Evolutionary conservation across 139 green algal species (phyloP).

Genomic region (Coelastrella sp.): DNA sequence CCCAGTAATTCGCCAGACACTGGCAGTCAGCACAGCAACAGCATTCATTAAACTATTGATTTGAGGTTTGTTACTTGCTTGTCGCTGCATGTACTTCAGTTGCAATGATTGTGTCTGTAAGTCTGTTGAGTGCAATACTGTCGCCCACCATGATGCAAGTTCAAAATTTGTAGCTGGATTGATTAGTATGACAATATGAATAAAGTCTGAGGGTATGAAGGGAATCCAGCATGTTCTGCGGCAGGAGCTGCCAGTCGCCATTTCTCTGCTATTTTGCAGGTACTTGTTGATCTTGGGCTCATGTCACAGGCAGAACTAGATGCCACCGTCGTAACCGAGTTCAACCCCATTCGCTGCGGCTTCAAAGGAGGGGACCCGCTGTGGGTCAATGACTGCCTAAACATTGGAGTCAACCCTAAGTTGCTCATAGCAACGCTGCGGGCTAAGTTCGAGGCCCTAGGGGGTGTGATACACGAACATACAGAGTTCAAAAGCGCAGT

Average conservation of each 20-base stretch:
- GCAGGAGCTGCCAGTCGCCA: background rate
- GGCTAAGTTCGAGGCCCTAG: slow-evolving; percentile 63
- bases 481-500: slow-evolving; percentile 64
- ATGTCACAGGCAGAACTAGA: slow-evolving; percentile 77
- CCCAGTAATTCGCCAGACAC: no score
- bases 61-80: no score
- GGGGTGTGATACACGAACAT: slow-evolving; percentile 71
- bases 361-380: slow-evolving; percentile 66
- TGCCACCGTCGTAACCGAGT: slow-evolving; percentile 72
- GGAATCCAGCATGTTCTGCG: background rate
- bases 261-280: slow-evolving; percentile 16
- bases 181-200: no score
- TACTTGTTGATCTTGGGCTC: slow-evolving; percentile 74
- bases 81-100: no score
- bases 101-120: no score
- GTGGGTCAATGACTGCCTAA: slow-evolving; percentile 77
- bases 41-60: no score
- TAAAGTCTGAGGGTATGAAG: no score
- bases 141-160: no score
- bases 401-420: slow-evolving; percentile 81
- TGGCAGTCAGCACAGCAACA: no score
- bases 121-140: no score
- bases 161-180: no score
- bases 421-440: slow-evolving; percentile 41
- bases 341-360: slow-evolving; percentile 77